phyloP scores from a whole-genome alignment of 2,329 filamentous ascomycete genomes.

The Fusarium chaquense region DNA sequence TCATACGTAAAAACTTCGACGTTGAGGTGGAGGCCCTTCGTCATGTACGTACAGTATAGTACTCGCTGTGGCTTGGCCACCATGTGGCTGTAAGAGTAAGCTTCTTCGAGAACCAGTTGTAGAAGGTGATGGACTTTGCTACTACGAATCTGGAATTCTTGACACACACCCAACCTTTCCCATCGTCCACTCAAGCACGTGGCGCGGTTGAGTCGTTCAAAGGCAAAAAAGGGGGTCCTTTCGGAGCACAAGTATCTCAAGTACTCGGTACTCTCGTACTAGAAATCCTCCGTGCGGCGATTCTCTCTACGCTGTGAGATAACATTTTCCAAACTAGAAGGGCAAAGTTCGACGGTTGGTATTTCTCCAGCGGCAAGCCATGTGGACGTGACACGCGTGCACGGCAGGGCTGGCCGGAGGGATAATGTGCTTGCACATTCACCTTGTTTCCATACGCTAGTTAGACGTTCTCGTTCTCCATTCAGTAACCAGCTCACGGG shows the following conservation, averaged over 20 bases:
- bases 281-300: conserved; percentile 3
- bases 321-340: conserved; percentile 2
- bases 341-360: conserved; percentile 17
- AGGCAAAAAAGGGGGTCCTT: conserved; percentile 18
- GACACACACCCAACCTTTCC: conserved; percentile 29
- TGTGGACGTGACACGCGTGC: conserved; percentile 27
- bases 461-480: conserved; percentile 10
- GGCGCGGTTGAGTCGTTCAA: conserved; percentile 32
- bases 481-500: conserved; percentile 16
- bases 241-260: conserved; percentile 27
- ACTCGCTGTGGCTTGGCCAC: conserved; percentile 22
- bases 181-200: conserved; percentile 34
- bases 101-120: conserved; percentile 29
- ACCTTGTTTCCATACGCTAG: conserved; percentile 13
- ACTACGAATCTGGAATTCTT: conserved; percentile 21
- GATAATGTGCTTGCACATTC: conserved; percentile 12
- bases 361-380: conserved; percentile 29
- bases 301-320: background rate
- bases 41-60: background rate
- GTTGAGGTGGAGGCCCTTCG: background rate
- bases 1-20: conserved; percentile 29
- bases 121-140: conserved; percentile 30
- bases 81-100: conserved; percentile 24
- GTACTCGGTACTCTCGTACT: conserved; percentile 32
- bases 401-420: conserved; percentile 16